Conservation (phyloP, 2,329 filamentous ascomycete genomes). For the Colletotrichum sidae region DNA sequence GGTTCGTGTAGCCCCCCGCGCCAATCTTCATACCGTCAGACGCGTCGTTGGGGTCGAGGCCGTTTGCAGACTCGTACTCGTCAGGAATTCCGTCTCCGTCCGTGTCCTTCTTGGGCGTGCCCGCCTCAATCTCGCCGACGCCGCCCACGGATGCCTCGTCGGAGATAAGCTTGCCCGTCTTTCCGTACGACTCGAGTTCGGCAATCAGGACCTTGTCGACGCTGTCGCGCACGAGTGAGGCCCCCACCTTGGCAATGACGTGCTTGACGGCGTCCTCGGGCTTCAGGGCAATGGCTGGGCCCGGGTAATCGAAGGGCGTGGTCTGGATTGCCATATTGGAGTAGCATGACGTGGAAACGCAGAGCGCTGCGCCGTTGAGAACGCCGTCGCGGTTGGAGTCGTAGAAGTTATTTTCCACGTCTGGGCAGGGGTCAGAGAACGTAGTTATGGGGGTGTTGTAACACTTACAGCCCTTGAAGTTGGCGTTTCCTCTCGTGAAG, state of each 20-base stretch:
- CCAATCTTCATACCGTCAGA: conserved; percentile 55
- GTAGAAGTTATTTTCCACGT: conserved; percentile 64
- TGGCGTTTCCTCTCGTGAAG: conserved; percentile 66
- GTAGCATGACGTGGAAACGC: conserved; percentile 56
- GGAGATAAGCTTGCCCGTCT: conserved; percentile 56
- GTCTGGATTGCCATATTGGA: conserved; percentile 57
- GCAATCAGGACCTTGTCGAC: conserved; percentile 56
- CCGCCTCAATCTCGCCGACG: conserved; percentile 51
- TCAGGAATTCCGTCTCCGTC: conserved; percentile 64
- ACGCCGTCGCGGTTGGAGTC: conserved; percentile 61
- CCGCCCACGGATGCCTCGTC: conserved; percentile 58
- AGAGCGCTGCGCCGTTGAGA: conserved; percentile 60
- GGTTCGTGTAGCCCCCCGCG: conserved; percentile 56
- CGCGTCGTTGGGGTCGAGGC: conserved; percentile 51
- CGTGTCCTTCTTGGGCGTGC: conserved; percentile 53
- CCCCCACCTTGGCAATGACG: conserved; percentile 54
- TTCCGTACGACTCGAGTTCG: conserved; percentile 59
- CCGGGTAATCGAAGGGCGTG: conserved; percentile 55
- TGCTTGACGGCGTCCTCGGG: conserved; percentile 53
- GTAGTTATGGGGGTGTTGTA: neutral
- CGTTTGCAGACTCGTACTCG: conserved; percentile 57
- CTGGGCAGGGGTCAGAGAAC: neutral
- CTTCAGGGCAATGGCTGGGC: conserved; percentile 51
- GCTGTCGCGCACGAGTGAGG: conserved; percentile 56
- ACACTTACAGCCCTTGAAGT: conserved; percentile 58